Percentiles rank a stretch among this genome's conserved stretches.
Evolutionary conservation across 2,329 filamentous ascomycete genomes (phyloP).

Genomic region (Xylariaceae sp.): DNA sequence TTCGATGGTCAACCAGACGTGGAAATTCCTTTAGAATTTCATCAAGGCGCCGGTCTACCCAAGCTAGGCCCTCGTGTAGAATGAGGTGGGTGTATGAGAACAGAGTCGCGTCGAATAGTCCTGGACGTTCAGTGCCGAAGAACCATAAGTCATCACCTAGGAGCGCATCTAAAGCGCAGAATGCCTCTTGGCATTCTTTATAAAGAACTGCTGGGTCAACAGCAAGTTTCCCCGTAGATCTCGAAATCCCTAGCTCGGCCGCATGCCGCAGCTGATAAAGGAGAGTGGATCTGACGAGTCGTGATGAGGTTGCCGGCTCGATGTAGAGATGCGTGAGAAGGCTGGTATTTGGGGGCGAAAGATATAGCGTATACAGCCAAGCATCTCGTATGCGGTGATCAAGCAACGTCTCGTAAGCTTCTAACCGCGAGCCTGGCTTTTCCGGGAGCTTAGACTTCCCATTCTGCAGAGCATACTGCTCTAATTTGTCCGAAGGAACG

Average conservation of each 20-base stretch:
- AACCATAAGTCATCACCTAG: conserved; percentile 44
- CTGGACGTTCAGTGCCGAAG: conserved; percentile 49
- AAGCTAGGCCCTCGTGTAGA: conserved; percentile 57
- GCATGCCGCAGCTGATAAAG: conserved; percentile 64
- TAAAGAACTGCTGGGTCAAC: conserved; percentile 41
- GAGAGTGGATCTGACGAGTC: conserved; percentile 58
- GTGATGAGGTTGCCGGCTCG: conserved; percentile 52
- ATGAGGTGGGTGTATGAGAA: conserved; percentile 87
- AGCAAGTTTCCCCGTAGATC: conserved; percentile 39
- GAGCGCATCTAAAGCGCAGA: conserved; percentile 42
- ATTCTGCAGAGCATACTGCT: conserved; percentile 59
- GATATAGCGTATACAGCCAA: conserved; percentile 83
- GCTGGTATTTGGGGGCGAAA: conserved; percentile 61
- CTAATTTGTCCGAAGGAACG: conserved; percentile 60
- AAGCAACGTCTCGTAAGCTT: conserved; percentile 74
- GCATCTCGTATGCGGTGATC: conserved; percentile 75
- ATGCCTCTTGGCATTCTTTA: conserved; percentile 40
- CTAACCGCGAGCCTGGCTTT: conserved; percentile 51
- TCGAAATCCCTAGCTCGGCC: conserved; percentile 68
- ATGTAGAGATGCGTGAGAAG: conserved; percentile 72
- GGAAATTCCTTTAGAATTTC: conserved; percentile 51
- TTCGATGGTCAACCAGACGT: conserved; percentile 61
- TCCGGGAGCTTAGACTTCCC: conserved; percentile 40
- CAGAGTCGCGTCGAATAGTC: conserved; percentile 78
- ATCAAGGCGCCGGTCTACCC: conserved; percentile 58